phyloP scores from a whole-genome alignment of 306 rosid species.

The Quercus wislizeni region DNA sequence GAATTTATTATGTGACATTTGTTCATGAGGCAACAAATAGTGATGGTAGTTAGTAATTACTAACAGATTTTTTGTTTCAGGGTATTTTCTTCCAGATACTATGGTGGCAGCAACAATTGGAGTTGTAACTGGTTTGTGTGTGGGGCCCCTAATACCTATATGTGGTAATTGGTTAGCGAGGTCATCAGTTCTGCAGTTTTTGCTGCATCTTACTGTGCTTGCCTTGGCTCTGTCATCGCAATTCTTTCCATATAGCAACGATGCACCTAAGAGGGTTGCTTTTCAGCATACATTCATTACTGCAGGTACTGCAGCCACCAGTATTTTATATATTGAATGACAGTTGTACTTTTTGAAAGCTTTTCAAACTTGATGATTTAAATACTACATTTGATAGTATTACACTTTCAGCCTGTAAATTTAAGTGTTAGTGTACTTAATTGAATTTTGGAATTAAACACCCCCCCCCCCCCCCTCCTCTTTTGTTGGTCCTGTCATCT shows the following conservation, averaged over 20 bases:
- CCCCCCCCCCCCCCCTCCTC: neutral
- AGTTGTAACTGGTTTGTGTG: constrained; percentile 68
- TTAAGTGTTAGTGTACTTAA: neutral
- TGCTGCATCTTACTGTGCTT: constrained; percentile 70
- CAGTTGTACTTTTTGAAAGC: neutral
- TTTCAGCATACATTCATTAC: constrained; percentile 76
- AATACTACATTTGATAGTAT: neutral
- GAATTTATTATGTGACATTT: no score
- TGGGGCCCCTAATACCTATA: constrained; percentile 82
- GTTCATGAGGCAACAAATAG: neutral
- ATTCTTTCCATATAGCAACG: constrained; percentile 81
- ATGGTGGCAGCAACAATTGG: constrained; percentile 77
- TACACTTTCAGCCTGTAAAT: neutral
- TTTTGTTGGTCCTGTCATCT: neutral
- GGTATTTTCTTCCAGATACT: constrained; percentile 70
- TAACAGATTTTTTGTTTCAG: constrained; percentile 42
- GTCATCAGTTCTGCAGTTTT: constrained; percentile 68
- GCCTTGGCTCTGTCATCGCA: constrained; percentile 83
- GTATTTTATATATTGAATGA: constrained; percentile 2
- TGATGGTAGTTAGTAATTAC: constrained; percentile 1
- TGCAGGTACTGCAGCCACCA: constrained; percentile 56
- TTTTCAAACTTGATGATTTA: neutral
- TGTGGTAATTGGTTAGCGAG: constrained; percentile 84
- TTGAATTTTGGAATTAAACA: neutral
- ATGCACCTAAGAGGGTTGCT: constrained; percentile 86